Base-by-base conservation (phyloP, 352 stramenopile species). In the Phytopythium cucurbitacearum region DNA sequence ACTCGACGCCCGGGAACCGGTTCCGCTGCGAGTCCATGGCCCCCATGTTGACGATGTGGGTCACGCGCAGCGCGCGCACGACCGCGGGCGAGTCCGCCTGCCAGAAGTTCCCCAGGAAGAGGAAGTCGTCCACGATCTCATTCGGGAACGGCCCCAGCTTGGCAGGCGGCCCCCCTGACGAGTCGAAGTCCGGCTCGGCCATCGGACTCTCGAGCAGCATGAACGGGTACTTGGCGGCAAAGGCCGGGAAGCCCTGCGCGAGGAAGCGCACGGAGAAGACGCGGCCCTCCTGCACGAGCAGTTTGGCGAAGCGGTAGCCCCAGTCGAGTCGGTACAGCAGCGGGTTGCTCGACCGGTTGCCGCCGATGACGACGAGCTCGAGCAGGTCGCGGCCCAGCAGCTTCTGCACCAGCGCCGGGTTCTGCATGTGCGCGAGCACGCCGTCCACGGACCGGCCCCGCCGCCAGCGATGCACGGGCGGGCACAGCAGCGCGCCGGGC, bases 21-120 rank as follows among this genome's bases (percentile, higher is more conserved):
- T 76, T 79, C 15, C 78, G 78, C 48, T 85, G 66, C 21, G 77
- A 68, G 0, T 65, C 85, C 34, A 82, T 77, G 7, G 79, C 78
- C 15, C 78, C 79, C 65, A 89, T 75, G 57, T 91, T 91, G 37
- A 89, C 64, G 7, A 91, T 54, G 59, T 91, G 78, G 2, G 81
- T 89, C 60, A 91, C 88, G 40, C 72, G 46, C 34, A 91, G 62
- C 13, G 72, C 66, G 3, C 57, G 37, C n/a, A 89, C 60, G 21
- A 87, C 72, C 8, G 73, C 61, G 0, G 59, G 33, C n/a, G 78
- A 79, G 41, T 84, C 86, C 35, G 81, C 81, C 65, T 91, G 81
- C 81, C 81, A 91, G 53, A 86, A 89, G 60, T 89, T 91, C 56
- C 81, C 81, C 15, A 91, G 57, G 32, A 69, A 91, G 13, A 91